These are phyloP conservation scores for Botrytis aclada DNA, from an alignment of 2,329 filamentous ascomycete species.

Conservation along the genomic window DNA sequence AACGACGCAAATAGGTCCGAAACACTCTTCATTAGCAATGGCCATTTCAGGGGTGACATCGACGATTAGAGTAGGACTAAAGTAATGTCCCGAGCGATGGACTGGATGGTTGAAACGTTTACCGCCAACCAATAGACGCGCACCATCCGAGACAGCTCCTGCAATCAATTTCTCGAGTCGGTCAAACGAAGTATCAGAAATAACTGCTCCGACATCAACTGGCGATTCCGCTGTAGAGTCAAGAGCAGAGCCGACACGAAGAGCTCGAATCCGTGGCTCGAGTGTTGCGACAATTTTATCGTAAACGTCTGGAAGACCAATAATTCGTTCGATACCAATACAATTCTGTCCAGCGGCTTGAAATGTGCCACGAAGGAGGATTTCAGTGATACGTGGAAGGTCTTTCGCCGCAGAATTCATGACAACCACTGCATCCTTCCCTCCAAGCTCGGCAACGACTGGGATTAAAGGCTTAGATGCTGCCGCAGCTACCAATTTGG, in stretches of 20 bases:
- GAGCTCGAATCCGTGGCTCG: conserved; percentile 66
- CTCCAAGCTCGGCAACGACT: conserved; percentile 85
- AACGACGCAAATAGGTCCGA: conserved; percentile 84
- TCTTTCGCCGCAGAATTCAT: conserved; percentile 68
- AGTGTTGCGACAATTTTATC: conserved; percentile 67
- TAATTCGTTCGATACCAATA: conserved; percentile 91
- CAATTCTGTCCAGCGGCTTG: conserved; percentile 97
- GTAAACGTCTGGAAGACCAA: conserved; percentile 76
- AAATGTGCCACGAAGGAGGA: conserved; percentile 88
- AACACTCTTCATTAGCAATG: conserved; percentile 88
- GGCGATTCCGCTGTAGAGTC: conserved; percentile 45
- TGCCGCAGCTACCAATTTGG: conserved; percentile 81
- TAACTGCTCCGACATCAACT: conserved; percentile 84
- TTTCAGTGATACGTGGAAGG: conserved; percentile 70
- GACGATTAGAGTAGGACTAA: conserved; percentile 83
- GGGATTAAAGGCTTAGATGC: conserved; percentile 85
- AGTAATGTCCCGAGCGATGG: conserved; percentile 82
- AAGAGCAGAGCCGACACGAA: conserved; percentile 73
- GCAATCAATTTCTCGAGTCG: conserved; percentile 73
- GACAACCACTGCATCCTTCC: conserved; percentile 89
- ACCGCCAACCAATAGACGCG: conserved; percentile 78
- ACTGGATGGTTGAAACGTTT: conserved; percentile 67
- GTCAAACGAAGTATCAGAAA: conserved; percentile 73
- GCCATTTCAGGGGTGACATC: conserved; percentile 83
- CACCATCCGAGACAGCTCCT: conserved; percentile 75